Base-by-base conservation (phyloP, 495 filamentous ascomycete species). In the Aspergillus taichungensis region DNA sequence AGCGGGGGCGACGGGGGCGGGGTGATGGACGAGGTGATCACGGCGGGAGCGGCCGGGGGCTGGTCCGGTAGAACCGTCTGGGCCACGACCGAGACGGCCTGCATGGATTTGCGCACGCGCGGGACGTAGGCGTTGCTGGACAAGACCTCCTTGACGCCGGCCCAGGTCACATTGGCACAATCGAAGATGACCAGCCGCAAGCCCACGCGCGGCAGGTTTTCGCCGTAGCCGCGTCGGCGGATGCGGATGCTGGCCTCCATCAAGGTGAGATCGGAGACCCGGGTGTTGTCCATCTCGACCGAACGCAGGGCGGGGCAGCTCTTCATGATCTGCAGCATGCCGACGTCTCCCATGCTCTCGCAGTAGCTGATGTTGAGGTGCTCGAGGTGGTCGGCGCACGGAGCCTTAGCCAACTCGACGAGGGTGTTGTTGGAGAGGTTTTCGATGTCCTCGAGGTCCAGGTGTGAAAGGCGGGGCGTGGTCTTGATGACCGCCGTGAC, bases 271-370 rank as follows among this genome's bases (percentile, higher is more conserved):
- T 98, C 88, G 34, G 85, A 87, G 44, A 95, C 76, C 37, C 86
- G 81, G 2, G 92, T 98, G 61, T 97, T 97, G 63, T 98, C 92
- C 80, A 96, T 86, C 36, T 88, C 86, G 9, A 94, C 72, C 38
- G 71, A 85, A 34, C 68, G 65, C 10, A 97, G 74, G 12, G 67
- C 71, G 1, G 73, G 69, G 61, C 89, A 95, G 38, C 69, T 72
- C 54, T 87, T 85, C 51, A 98, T 71, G 11, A 98, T 68, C 13
- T 80, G 85, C 0, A 95, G 70, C 80, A 96, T 85, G 37, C 94
- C 92, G 0, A 67, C 63, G 60, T 98, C 94, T 8, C 88, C 83
- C 0, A 98, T 59, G 35, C 73, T 78, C 57, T 94, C 92, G 57
- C 92, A 98, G 53, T 85, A 94, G 58, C 86, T 88, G 64, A 96